Evolutionary conservation across 805 yeast genomes (phyloP).

Genomic region (Lachancea waltii): DNA sequence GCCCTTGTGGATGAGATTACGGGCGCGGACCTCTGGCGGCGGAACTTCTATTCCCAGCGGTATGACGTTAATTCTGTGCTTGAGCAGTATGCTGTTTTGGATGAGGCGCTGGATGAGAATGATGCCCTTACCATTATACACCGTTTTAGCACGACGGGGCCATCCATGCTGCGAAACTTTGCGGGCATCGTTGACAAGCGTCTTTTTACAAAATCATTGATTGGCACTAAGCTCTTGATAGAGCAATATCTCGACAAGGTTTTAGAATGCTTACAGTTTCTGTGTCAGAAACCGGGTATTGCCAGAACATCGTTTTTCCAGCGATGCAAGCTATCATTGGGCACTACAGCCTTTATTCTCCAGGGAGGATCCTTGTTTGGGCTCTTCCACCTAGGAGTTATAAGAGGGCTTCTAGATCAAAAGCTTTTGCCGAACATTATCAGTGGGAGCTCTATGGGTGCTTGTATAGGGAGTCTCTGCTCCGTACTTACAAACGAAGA

Average conservation of each 20-base stretch:
- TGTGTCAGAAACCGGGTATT: slow-evolving; percentile 40
- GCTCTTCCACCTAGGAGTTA: slow-evolving; percentile 87
- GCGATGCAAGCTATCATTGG: slow-evolving; percentile 79
- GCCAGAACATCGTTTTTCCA: slow-evolving; percentile 67
- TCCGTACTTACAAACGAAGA: slow-evolving; percentile 69
- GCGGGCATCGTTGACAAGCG: slow-evolving; percentile 82
- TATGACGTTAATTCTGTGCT: slow-evolving; percentile 82
- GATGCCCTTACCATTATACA: slow-evolving; percentile 58
- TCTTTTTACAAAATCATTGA: slow-evolving; percentile 70
- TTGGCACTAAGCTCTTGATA: slow-evolving; percentile 84
- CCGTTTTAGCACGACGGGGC: slow-evolving; percentile 65
- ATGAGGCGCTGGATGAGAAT: slow-evolving; percentile 48
- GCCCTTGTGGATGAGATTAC: slow-evolving; percentile 43
- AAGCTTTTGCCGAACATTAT: slow-evolving; percentile 77
- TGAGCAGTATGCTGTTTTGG: slow-evolving; percentile 58
- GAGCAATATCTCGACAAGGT: slow-evolving; percentile 64
- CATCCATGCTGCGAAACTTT: slow-evolving; percentile 66
- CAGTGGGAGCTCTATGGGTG: slow-evolving; percentile 91
- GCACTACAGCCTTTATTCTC: slow-evolving; percentile 80
- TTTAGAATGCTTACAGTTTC: slow-evolving; percentile 62
- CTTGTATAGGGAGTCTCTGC: slow-evolving; percentile 81
- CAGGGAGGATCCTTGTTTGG: slow-evolving; percentile 97
- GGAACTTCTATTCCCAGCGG: slow-evolving; percentile 70
- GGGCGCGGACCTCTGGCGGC: slow-evolving; percentile 64
- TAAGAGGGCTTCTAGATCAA: slow-evolving; percentile 69